These are phyloP conservation scores for Apiotrichum sp. DNA, from an alignment of 1,284 basidiomycete species.

Conservation along the genomic window DNA sequence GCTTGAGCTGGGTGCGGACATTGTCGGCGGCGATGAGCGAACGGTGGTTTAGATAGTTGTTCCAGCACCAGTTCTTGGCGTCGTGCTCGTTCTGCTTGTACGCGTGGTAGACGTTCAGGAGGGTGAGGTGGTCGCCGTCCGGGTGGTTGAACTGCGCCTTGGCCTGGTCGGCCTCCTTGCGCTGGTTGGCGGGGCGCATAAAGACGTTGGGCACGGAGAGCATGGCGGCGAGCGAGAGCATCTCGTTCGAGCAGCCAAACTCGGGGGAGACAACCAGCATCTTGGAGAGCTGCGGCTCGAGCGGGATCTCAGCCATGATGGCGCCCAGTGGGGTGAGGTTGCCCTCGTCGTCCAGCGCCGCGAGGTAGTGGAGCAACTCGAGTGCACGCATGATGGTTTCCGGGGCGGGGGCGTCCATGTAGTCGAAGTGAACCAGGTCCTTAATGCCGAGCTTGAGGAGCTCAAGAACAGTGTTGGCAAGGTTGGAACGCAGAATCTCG, in stretches of 20 bases:
- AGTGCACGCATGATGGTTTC: conserved; percentile 97
- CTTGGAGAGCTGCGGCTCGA: conserved; percentile 95
- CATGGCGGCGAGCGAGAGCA: conserved; percentile 93
- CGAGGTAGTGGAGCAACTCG: conserved; percentile 87
- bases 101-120: conserved; percentile 93
- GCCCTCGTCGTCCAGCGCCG: conserved; percentile 91
- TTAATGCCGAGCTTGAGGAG: conserved; percentile 89
- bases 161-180: conserved; percentile 86
- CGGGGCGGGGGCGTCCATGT: conserved; percentile 93
- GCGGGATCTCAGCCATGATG: conserved; percentile 96
- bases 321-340: conserved; percentile 78
- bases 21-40: conserved; percentile 90
- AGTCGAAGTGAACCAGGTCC: conserved; percentile 89
- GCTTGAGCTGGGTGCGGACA: conserved; percentile 83
- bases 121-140: conserved; percentile 89
- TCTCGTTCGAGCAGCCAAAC: conserved; percentile 94
- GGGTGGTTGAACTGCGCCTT: conserved; percentile 85
- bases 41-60: conserved; percentile 79
- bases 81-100: conserved; percentile 77
- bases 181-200: conserved; percentile 79
- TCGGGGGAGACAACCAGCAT: conserved; percentile 91
- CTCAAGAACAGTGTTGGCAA: conserved; percentile 91
- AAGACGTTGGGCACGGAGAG: conserved; percentile 88
- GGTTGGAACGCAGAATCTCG: conserved; percentile 85
- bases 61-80: conserved; percentile 80